These are phyloP conservation scores for Euphrasia arctica DNA, from an alignment of 305 asterid genomes.

Conservation along the genomic window DNA sequence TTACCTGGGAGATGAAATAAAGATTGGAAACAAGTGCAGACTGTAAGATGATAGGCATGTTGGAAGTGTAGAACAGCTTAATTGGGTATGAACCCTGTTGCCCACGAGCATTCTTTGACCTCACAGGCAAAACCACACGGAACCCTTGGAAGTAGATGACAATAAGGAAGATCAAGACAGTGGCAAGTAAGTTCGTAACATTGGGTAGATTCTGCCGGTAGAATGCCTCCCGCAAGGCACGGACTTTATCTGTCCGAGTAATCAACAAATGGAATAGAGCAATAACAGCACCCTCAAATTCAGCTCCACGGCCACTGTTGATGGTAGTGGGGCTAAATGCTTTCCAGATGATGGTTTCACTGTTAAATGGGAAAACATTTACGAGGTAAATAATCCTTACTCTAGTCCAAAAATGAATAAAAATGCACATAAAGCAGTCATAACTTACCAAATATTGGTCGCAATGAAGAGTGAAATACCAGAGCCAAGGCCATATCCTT, in stretches of 20 bases:
- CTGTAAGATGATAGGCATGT: conserved; percentile 74
- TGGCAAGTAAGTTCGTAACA: conserved; percentile 70
- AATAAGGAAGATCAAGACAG: conserved; percentile 67
- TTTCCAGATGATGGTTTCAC: conserved; percentile 75
- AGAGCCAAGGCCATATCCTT: conserved; percentile 88
- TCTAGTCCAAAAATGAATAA: conserved; percentile 4
- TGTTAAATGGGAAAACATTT: conserved; percentile 24
- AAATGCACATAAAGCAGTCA: conserved; percentile 1
- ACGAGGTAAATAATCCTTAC: conserved; percentile 9
- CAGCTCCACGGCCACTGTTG: conserved; percentile 80
- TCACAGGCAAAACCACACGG: conserved; percentile 79
- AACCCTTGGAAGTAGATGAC: conserved; percentile 82
- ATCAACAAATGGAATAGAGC: conserved; percentile 73
- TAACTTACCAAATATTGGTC: conserved; percentile 79
- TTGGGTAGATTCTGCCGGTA: conserved; percentile 81
- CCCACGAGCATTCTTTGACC: conserved; percentile 80
- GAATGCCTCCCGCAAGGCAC: conserved; percentile 74
- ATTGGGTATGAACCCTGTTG: conserved; percentile 84
- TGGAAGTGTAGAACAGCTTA: conserved; percentile 71
- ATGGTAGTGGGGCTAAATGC: conserved; percentile 76
- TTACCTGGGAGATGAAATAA: conserved; percentile 77
- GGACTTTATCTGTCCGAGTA: conserved; percentile 64
- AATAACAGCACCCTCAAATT: conserved; percentile 78
- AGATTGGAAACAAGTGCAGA: conserved; percentile 79
- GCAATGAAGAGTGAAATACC: conserved; percentile 90